Percentiles rank a stretch among this genome's conserved stretches.
These are phyloP conservation scores for Pleurotus cornucopiae DNA, from an alignment of 768 basidiomycete species.

Conservation along the genomic window DNA sequence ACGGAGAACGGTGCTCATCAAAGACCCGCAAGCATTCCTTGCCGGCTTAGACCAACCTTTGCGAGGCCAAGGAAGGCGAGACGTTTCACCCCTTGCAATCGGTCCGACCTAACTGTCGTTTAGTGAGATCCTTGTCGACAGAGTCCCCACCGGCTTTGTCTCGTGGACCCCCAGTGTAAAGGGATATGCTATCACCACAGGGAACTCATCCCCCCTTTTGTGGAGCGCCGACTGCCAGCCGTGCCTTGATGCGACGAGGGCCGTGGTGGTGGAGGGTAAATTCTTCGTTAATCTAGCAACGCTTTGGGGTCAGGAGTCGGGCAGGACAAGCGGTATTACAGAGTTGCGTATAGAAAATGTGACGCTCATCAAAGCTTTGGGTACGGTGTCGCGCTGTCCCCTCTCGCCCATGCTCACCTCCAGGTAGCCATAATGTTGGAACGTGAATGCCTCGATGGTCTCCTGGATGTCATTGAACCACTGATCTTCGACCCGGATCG, in stretches of 20 bases:
- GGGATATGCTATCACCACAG: slow-evolving; percentile 44
- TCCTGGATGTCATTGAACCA: slow-evolving; percentile 55
- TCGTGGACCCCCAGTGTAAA: slow-evolving; percentile 65
- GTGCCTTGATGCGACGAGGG: slow-evolving; percentile 47
- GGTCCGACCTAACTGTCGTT: slow-evolving; percentile 8
- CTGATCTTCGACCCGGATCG: slow-evolving; percentile 65
- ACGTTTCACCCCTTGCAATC: slow-evolving; percentile 12
- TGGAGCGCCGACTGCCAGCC: slow-evolving; percentile 56
- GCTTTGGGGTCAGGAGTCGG: slow-evolving; percentile 82
- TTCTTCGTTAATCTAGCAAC: slow-evolving; percentile 60
- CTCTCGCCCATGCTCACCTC: too few species aligned
- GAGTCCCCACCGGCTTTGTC: slow-evolving; percentile 74
- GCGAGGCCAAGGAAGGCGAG: slow-evolving; percentile 27
- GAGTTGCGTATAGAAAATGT: slow-evolving; percentile 55
- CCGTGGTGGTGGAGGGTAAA: slow-evolving; percentile 37
- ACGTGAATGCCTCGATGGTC: slow-evolving; percentile 42
- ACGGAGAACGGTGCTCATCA: slow-evolving; percentile 37
- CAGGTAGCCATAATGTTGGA: slow-evolving; percentile 64
- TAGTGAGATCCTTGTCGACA: slow-evolving; percentile 62
- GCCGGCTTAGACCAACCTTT: slow-evolving; percentile 39
- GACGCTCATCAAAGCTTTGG: slow-evolving; percentile 33
- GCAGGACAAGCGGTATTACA: slow-evolving; percentile 42
- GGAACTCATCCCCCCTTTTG: slow-evolving; percentile 30
- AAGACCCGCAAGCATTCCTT: slow-evolving; percentile 48
- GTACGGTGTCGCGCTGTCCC: not conserved